phyloP scores from a whole-genome alignment of 2,329 filamentous ascomycete genomes.

The Botryosphaeria agaves region DNA sequence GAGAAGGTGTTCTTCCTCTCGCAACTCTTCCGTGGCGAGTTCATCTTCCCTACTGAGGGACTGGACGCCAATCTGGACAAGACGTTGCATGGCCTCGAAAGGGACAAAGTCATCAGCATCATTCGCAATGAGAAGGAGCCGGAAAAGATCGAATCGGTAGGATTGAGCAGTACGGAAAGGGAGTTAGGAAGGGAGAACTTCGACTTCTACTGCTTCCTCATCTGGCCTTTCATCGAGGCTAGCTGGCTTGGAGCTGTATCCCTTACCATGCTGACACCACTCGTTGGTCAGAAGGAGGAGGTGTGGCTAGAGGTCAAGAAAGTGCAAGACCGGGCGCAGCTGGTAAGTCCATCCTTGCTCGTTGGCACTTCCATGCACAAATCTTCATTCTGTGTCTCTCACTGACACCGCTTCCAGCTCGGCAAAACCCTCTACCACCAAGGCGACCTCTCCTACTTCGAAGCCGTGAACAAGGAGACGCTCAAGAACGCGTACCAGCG shows the following conservation, averaged over 20 bases:
- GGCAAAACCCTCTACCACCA: slow-evolving; percentile 97
- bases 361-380: too few species aligned
- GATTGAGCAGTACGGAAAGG: slow-evolving; percentile 61
- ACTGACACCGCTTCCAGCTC: slow-evolving; percentile 25
- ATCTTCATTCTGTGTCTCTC: slow-evolving; percentile 2
- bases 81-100: slow-evolving; percentile 60
- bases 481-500: slow-evolving; percentile 82
- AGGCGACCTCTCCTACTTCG: slow-evolving; percentile 91
- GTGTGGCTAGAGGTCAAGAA: slow-evolving; percentile 65
- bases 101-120: slow-evolving; percentile 59
- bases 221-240: slow-evolving; percentile 96
- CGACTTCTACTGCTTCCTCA: slow-evolving; percentile 96
- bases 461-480: slow-evolving; percentile 96
- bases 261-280: slow-evolving; percentile 71
- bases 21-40: slow-evolving; percentile 85
- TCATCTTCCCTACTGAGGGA: slow-evolving; percentile 86
- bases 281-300: slow-evolving; percentile 33
- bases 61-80: slow-evolving; percentile 63
- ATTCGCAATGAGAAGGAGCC: slow-evolving; percentile 34
- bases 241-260: slow-evolving; percentile 83
- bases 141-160: slow-evolving; percentile 45
- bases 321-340: slow-evolving; percentile 63
- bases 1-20: slow-evolving; percentile 81
- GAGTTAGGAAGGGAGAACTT: slow-evolving; percentile 77
- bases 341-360: too few species aligned